phyloP scores from a whole-genome alignment of 768 basidiomycete species.

The Kwoniella sp. region DNA sequence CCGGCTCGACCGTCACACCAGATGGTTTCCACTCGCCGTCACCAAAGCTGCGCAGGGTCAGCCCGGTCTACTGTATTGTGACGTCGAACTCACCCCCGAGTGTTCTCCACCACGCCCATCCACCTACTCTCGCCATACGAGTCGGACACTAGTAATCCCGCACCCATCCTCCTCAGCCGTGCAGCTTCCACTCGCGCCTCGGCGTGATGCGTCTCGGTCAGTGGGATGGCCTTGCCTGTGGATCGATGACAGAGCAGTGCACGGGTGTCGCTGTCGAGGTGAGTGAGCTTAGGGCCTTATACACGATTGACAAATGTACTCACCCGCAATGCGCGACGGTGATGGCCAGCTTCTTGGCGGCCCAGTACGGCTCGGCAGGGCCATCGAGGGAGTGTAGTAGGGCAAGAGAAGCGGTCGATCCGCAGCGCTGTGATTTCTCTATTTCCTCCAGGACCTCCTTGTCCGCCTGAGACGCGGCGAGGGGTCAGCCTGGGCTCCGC shows the following conservation, averaged over 20 bases:
- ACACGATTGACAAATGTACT: too few species aligned
- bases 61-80: background rate
- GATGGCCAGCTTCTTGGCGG: slow-evolving; percentile 66
- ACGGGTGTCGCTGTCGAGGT: slow-evolving; percentile 68
- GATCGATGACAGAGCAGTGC: slow-evolving; percentile 73
- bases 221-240: slow-evolving; percentile 68
- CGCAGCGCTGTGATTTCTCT: slow-evolving; percentile 64
- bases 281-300: too few species aligned
- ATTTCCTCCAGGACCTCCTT: slow-evolving; percentile 65
- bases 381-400: slow-evolving; percentile 84
- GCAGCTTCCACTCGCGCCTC: slow-evolving; percentile 81
- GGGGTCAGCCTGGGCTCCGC: background rate
- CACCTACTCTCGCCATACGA: slow-evolving; percentile 89
- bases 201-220: slow-evolving; percentile 96
- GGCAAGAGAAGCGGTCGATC: slow-evolving; percentile 85
- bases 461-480: slow-evolving; percentile 70
- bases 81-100: slow-evolving; percentile 62
- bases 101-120: slow-evolving; percentile 90
- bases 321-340: slow-evolving; percentile 93
- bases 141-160: slow-evolving; percentile 74
- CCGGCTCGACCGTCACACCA: slow-evolving; percentile 89
- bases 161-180: slow-evolving; percentile 79
- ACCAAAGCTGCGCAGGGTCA: slow-evolving; percentile 60
- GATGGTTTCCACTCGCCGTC: slow-evolving; percentile 83
- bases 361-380: slow-evolving; percentile 73